Conservation (phyloP, 495 filamentous ascomycete genomes). For the Talaromyces trachyspermus region DNA sequence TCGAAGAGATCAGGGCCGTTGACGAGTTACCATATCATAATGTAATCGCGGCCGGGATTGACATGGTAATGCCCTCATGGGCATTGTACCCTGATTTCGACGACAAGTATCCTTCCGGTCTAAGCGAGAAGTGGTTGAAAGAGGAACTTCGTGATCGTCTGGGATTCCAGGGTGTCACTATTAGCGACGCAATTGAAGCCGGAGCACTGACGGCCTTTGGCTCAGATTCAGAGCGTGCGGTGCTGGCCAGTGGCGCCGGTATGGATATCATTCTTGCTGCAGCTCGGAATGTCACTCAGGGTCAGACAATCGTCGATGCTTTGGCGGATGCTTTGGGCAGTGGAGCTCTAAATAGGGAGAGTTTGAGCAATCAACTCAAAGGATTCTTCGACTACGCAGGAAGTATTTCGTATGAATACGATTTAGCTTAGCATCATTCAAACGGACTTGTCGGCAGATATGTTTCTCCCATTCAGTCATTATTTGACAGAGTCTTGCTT, state of each 20-base stretch:
- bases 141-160: constrained; percentile 22
- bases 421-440: too few relatives aligned
- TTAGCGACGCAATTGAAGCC: constrained; percentile 31
- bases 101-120: constrained; percentile 19
- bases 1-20: constrained; percentile 16
- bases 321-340: constrained; percentile 18
- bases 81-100: constrained; percentile 28
- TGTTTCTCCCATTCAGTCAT: too few relatives aligned
- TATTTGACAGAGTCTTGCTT: too few relatives aligned
- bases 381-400: constrained; percentile 18
- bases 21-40: constrained; percentile 20
- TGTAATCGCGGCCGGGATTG: constrained; percentile 23
- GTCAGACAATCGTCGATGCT: constrained; percentile 18
- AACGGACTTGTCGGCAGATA: too few relatives aligned
- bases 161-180: constrained; percentile 25
- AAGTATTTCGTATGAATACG: constrained; percentile 5
- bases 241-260: constrained; percentile 23
- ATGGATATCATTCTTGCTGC: constrained; percentile 29
- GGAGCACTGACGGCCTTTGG: constrained; percentile 23
- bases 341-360: constrained; percentile 11
- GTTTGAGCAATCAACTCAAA: constrained; percentile 15
- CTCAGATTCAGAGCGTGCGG: constrained; percentile 13
- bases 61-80: constrained; percentile 33
- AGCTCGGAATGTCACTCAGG: constrained; percentile 22
- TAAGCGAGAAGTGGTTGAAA: constrained; percentile 24